A percentile compares a stretch with the other conserved stretches of the same genome.
These are phyloP conservation scores for Coemansia sp. DNA, from an alignment of 192 early-diverging fungal genomes.

Conservation along the genomic window DNA sequence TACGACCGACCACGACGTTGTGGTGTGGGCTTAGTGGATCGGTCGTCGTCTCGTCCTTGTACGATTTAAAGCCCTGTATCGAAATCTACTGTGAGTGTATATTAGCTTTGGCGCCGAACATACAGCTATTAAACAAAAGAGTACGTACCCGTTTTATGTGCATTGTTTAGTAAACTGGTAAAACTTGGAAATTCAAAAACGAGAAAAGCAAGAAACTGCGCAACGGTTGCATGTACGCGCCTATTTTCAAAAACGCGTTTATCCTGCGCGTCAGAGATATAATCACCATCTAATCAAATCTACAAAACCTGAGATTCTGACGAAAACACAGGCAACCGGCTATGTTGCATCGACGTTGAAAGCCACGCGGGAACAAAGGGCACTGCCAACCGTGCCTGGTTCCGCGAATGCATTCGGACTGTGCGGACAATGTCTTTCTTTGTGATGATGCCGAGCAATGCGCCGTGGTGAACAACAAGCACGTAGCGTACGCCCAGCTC, in stretches of 20 bases:
- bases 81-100: slow-evolving; percentile 61
- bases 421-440: slow-evolving; percentile 68
- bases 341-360: not conserved
- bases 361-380: slow-evolving; percentile 13
- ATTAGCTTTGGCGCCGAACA: too few species aligned
- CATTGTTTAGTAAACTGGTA: slow-evolving; percentile 10
- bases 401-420: slow-evolving; percentile 47
- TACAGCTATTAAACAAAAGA: not conserved
- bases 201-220: not conserved
- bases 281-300: not conserved
- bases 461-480: slow-evolving; percentile 59
- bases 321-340: slow-evolving; percentile 4
- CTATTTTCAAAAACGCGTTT: not conserved
- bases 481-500: slow-evolving; percentile 68
- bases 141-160: slow-evolving; percentile 47
- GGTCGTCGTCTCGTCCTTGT: slow-evolving; percentile 92
- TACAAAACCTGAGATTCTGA: slow-evolving; percentile 32
- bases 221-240: not conserved
- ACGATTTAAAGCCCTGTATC: slow-evolving; percentile 99
- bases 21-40: slow-evolving; percentile 90
- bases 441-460: slow-evolving; percentile 65
- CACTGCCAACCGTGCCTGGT: slow-evolving; percentile 23
- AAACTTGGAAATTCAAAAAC: slow-evolving; percentile 5
- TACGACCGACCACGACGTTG: slow-evolving; percentile 97
- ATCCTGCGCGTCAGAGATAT: not conserved